Conservation (phyloP, 495 filamentous ascomycete genomes). For the Cryomyces minteri region DNA sequence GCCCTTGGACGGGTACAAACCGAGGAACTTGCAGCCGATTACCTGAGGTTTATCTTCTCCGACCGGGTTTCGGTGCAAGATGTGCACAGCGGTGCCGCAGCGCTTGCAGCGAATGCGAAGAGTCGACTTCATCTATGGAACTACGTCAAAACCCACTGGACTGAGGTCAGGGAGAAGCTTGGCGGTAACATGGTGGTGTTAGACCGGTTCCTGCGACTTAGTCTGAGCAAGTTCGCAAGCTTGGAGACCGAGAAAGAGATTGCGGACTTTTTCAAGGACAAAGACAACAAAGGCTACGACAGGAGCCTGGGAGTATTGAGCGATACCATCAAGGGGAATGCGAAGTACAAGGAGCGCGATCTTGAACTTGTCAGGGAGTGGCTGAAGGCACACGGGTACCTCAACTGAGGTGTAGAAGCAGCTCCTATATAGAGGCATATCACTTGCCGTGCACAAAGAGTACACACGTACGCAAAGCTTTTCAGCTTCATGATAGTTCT, state of each 20-base stretch:
- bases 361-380: slow-evolving; percentile 47
- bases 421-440: no score
- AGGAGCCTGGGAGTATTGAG: slow-evolving; percentile 59
- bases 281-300: slow-evolving; percentile 65
- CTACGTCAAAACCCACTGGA: slow-evolving; percentile 69
- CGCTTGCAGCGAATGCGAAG: slow-evolving; percentile 51
- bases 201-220: slow-evolving; percentile 67
- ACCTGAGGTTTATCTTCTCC: slow-evolving; percentile 65
- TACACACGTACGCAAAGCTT: no score
- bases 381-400: slow-evolving; percentile 46
- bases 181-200: slow-evolving; percentile 68
- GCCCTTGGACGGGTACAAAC: slow-evolving; percentile 60
- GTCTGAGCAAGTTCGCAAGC: slow-evolving; percentile 59
- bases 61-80: slow-evolving; percentile 63
- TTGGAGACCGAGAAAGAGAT: slow-evolving; percentile 56
- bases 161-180: slow-evolving; percentile 42
- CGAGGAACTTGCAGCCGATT: slow-evolving; percentile 44
- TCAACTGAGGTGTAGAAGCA: not conserved
- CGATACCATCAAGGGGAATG: slow-evolving; percentile 63
- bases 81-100: slow-evolving; percentile 58
- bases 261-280: slow-evolving; percentile 59
- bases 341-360: slow-evolving; percentile 60
- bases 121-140: slow-evolving; percentile 60
- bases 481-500: no score
- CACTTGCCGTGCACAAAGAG: no score